These are phyloP conservation scores for Clitopilus passeckerianus DNA, from an alignment of 768 basidiomycete species.

Conservation along the genomic window DNA sequence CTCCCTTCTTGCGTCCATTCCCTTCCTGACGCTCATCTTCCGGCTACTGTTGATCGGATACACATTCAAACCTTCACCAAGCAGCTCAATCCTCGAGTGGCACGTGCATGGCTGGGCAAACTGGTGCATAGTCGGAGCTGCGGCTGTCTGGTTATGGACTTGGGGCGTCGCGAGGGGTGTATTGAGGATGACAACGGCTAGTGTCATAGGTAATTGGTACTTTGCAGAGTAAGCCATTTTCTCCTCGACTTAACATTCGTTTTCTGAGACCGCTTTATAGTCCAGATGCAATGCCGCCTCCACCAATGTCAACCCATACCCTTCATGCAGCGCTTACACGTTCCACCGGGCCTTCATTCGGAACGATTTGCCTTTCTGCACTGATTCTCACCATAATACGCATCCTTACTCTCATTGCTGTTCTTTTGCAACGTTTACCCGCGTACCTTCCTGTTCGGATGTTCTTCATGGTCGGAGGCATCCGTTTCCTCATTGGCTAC, in stretches of 20 bases:
- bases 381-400: slow-evolving; percentile 73
- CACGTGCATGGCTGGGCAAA: slow-evolving; percentile 34
- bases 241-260: background rate
- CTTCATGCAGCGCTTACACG: slow-evolving; percentile 77
- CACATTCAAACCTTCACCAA: slow-evolving; percentile 15
- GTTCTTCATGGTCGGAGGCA: slow-evolving; percentile 38
- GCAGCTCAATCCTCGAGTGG: slow-evolving; percentile 29
- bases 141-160: slow-evolving; percentile 65
- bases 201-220: slow-evolving; percentile 91
- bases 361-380: slow-evolving; percentile 72
- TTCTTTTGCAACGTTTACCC: slow-evolving; percentile 53
- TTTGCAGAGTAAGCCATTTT: slow-evolving; percentile 48
- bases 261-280: slow-evolving; percentile 14
- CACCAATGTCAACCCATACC: slow-evolving; percentile 59
- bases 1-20: slow-evolving; percentile 66
- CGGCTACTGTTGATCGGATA: slow-evolving; percentile 73
- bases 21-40: slow-evolving; percentile 75
- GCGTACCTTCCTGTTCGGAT: slow-evolving; percentile 42
- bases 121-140: slow-evolving; percentile 46
- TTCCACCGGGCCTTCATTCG: slow-evolving; percentile 76
- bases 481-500: slow-evolving; percentile 48
- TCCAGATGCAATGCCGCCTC: slow-evolving; percentile 32
- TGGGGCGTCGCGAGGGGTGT: slow-evolving; percentile 80
- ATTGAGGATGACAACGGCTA: slow-evolving; percentile 69
- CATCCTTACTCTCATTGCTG: slow-evolving; percentile 42